These are phyloP conservation scores for Cladophialophora immunda DNA, from an alignment of 2,329 filamentous ascomycete genomes.

Conservation along the genomic window DNA sequence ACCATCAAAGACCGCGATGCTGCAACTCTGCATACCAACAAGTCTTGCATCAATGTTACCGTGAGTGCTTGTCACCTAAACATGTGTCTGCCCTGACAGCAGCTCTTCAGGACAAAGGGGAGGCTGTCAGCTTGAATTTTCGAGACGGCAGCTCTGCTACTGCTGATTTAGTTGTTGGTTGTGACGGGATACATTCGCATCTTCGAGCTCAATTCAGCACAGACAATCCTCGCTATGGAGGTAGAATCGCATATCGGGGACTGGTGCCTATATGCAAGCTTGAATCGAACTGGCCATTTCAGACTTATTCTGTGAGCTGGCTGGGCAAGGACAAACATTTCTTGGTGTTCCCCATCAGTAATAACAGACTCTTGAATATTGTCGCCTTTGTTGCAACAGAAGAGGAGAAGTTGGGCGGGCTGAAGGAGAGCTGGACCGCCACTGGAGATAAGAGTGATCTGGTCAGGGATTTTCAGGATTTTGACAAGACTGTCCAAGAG, in stretches of 20 bases:
- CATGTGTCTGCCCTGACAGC: conserved; percentile 10
- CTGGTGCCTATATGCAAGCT: conserved; percentile 28
- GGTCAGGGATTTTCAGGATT: conserved; percentile 27
- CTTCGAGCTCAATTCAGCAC: conserved; percentile 27
- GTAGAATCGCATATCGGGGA: conserved; percentile 31
- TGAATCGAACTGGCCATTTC: conserved; percentile 40
- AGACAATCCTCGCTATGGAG: conserved; percentile 30
- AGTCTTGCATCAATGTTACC: conserved; percentile 24
- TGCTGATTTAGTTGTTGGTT: conserved; percentile 39
- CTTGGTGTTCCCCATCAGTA: conserved; percentile 49
- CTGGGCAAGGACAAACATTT: conserved; percentile 49
- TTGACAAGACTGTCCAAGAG: conserved; percentile 29
- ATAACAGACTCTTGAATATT: conserved; percentile 48
- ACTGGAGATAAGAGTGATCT: conserved; percentile 43
- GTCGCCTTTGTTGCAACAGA: conserved; percentile 48
- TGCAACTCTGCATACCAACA: conserved; percentile 25
- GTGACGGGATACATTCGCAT: conserved; percentile 41
- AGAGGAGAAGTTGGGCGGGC: conserved; percentile 44
- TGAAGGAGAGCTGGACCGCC: conserved; percentile 49
- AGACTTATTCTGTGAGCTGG: conserved; percentile 44
- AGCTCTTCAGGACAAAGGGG: conserved; percentile 21
- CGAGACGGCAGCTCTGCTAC: conserved; percentile 40
- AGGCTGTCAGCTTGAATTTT: conserved; percentile 38
- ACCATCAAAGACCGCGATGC: conserved; percentile 50
- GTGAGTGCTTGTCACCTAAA: conserved; percentile 9